Conservation (phyloP, 2,329 filamentous ascomycete genomes). For the Talaromyces sp. region DNA sequence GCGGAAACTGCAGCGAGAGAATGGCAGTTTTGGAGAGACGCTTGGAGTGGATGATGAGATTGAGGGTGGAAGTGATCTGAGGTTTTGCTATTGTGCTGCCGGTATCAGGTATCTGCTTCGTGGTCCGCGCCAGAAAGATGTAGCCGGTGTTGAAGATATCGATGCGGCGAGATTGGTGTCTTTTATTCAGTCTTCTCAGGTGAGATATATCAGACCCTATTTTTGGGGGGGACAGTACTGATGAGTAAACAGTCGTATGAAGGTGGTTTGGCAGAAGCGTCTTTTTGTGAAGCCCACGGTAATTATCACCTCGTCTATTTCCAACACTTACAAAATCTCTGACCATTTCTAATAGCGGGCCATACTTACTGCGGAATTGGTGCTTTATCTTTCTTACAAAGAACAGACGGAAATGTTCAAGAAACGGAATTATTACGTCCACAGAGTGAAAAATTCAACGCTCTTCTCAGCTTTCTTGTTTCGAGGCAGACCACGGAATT, state of each 20-base stretch:
- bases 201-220: constrained; percentile 22
- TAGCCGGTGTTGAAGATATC: constrained; percentile 63
- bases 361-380: constrained; percentile 86
- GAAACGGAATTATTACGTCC: constrained; percentile 21
- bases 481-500: constrained; percentile 60
- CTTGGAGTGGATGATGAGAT: constrained; percentile 56
- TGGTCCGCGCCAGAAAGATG: constrained; percentile 52
- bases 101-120: constrained; percentile 77
- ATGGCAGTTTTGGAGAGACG: constrained; percentile 90
- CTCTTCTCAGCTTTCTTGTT: constrained; percentile 53
- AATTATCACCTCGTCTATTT: constrained; percentile 24
- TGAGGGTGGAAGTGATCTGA: constrained; percentile 76
- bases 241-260: constrained; percentile 63
- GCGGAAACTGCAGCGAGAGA: constrained; percentile 65
- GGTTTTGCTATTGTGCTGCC: constrained; percentile 81
- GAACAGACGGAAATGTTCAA: constrained; percentile 41
- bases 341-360: constrained; percentile 55
- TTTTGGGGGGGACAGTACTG: constrained; percentile 18
- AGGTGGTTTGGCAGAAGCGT: constrained; percentile 74
- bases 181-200: constrained; percentile 65
- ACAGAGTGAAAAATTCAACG: constrained; percentile 26
- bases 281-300: constrained; percentile 80
- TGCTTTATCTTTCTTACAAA: constrained; percentile 69
- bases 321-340: constrained; percentile 8
- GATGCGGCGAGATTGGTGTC: constrained; percentile 63